Evolutionary conservation across 805 yeast species (phyloP).

Genomic region (Candida suzukii): DNA sequence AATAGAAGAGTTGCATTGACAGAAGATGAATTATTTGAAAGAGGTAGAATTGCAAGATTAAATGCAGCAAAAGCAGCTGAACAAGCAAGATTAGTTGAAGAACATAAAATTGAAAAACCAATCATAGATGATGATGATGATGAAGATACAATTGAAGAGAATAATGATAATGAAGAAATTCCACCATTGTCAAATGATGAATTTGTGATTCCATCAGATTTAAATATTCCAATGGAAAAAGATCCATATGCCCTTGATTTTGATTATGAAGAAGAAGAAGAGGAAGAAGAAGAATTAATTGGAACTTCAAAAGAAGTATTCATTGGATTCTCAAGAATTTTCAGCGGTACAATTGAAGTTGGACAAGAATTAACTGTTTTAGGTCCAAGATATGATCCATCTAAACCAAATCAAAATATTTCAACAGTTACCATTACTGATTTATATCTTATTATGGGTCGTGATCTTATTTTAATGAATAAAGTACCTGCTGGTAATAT

Average conservation of each 20-base stretch:
- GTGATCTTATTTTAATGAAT: constrained; percentile 71
- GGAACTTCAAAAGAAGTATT: constrained; percentile 50
- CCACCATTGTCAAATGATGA: constrained; percentile 8
- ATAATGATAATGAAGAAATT: neutral
- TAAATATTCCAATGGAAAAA: constrained; percentile 5
- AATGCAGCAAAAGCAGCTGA: constrained; percentile 66
- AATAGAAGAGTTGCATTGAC: constrained; percentile 35
- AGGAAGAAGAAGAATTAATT: constrained; percentile 37
- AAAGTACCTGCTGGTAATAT: constrained; percentile 92
- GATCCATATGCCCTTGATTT: constrained; percentile 18
- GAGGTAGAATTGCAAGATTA: constrained; percentile 57
- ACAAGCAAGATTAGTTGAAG: constrained; percentile 27
- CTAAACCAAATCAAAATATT: constrained; percentile 45
- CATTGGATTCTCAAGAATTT: constrained; percentile 84
- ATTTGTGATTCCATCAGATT: constrained; percentile 8
- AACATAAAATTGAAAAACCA: constrained; percentile 5
- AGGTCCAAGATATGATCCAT: constrained; percentile 84
- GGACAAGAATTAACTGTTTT: constrained; percentile 74
- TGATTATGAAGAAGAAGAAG: constrained; percentile 46
- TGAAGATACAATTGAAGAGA: neutral
- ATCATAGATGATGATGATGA: neutral
- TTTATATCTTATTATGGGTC: constrained; percentile 83
- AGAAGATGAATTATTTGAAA: constrained; percentile 53
- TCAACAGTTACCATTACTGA: constrained; percentile 57
- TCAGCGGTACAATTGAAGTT: constrained; percentile 70